Evolutionary conservation across 805 yeast species (phyloP).

Genomic region (Lipomyces yamadae): DNA sequence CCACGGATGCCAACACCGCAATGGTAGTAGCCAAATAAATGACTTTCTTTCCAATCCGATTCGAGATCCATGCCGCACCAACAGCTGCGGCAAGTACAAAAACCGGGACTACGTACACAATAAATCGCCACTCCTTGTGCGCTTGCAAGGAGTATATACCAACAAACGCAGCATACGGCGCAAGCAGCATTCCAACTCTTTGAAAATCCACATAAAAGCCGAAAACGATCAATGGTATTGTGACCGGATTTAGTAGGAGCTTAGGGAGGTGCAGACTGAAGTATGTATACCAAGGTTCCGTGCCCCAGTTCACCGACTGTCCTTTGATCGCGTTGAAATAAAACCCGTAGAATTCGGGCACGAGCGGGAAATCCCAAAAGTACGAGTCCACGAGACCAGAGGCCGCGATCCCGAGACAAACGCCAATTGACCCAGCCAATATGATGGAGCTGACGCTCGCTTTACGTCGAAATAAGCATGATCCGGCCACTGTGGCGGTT

Average conservation of each 20-base stretch:
- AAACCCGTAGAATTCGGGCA: constrained; percentile 80
- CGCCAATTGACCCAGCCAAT: constrained; percentile 55
- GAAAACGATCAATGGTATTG: constrained; percentile 51
- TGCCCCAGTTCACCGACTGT: constrained; percentile 80
- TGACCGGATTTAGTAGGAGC: constrained; percentile 45
- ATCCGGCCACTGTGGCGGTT: constrained; percentile 51
- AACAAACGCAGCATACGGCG: constrained; percentile 62
- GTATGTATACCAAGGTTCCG: constrained; percentile 73
- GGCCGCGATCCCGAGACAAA: constrained; percentile 54
- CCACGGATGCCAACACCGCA: constrained; percentile 45
- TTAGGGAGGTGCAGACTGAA: constrained; percentile 59
- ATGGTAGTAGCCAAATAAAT: constrained; percentile 45
- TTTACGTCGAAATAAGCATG: constrained; percentile 54
- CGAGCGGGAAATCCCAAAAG: constrained; percentile 66
- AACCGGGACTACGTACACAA: constrained; percentile 74
- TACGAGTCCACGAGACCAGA: constrained; percentile 67
- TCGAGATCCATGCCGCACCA: constrained; percentile 50
- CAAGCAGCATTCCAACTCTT: constrained; percentile 45
- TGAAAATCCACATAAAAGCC: constrained; percentile 50
- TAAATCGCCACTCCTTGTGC: constrained; percentile 94
- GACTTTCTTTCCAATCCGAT: constrained; percentile 26
- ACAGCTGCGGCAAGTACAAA: constrained; percentile 67
- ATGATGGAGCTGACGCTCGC: constrained; percentile 51
- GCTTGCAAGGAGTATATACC: constrained; percentile 75
- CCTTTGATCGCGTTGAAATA: constrained; percentile 78